A percentile compares a stretch with the other conserved stretches of the same genome.
phyloP scores from a whole-genome alignment of 495 filamentous ascomycete species.

The Aspergillus sparsus region DNA sequence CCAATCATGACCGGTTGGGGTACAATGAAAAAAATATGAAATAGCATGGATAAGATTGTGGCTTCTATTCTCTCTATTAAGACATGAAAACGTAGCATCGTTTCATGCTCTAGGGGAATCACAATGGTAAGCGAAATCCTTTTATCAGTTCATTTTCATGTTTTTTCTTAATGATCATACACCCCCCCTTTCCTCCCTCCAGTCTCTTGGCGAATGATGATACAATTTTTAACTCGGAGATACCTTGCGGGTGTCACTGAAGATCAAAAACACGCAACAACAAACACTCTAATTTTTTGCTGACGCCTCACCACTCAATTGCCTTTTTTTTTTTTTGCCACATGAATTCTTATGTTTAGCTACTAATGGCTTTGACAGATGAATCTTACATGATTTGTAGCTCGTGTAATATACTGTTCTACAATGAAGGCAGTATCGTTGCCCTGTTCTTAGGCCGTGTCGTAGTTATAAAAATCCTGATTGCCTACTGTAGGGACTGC shows the following conservation, averaged over 20 bases:
- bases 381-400: conserved; percentile 1
- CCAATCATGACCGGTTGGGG: conserved; percentile 29
- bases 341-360: conserved; percentile 9
- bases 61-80: conserved; percentile 22
- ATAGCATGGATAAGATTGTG: conserved; percentile 33
- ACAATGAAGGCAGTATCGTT: neutral
- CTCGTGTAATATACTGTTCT: no score
- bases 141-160: neutral
- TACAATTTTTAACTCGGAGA: conserved; percentile 60
- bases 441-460: neutral
- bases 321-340: conserved; percentile 7
- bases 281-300: conserved; percentile 66
- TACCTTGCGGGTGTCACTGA: conserved; percentile 42
- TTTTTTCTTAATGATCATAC: conserved; percentile 1
- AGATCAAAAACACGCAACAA: conserved; percentile 57
- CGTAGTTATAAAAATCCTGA: neutral
- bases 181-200: neutral
- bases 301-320: conserved; percentile 41
- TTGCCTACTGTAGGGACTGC: no score
- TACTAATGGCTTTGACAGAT: conserved; percentile 18
- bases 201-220: conserved; percentile 52
- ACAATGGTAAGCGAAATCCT: conserved; percentile 32
- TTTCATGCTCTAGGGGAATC: conserved; percentile 37
- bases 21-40: conserved; percentile 34
- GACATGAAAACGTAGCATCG: conserved; percentile 47